Percentiles rank a stretch among this genome's conserved stretches.
These are phyloP conservation scores for Magnolia kwangsiensis DNA, from an alignment of 164 flowering plant species.

Conservation along the genomic window DNA sequence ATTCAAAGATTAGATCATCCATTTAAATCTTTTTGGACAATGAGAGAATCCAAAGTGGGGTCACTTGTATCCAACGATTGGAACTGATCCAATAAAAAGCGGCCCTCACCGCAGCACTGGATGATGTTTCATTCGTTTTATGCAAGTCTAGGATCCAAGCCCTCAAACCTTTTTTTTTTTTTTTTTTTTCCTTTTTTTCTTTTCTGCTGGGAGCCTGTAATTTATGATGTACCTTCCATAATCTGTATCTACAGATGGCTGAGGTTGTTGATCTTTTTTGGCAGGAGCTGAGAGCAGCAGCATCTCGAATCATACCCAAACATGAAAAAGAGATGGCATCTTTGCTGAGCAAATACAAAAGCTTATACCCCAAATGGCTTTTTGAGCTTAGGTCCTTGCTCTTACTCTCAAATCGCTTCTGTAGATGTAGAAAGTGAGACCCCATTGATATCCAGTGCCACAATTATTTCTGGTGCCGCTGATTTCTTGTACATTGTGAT, in stretches of 20 bases:
- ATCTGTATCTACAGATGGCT: not conserved
- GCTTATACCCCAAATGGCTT: constrained; percentile 60
- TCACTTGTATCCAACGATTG: too few species aligned
- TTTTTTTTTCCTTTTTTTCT: too few species aligned
- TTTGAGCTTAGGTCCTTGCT: constrained; percentile 58
- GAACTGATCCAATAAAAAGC: too few species aligned
- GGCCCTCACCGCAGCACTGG: too few species aligned
- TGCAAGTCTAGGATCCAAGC: too few species aligned
- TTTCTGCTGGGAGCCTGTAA: not conserved
- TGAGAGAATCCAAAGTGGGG: too few species aligned
- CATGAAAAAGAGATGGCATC: constrained; percentile 67
- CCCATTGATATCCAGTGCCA: not conserved
- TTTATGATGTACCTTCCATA: not conserved
- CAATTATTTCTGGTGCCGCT: not conserved
- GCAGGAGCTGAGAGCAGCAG: constrained; percentile 73
- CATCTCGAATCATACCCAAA: constrained; percentile 47
- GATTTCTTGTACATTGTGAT: not conserved
- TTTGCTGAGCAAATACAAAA: constrained; percentile 51
- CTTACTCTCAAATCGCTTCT: not conserved
- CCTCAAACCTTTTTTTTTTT: too few species aligned
- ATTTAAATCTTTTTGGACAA: too few species aligned
- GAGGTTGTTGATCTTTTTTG: constrained; percentile 2
- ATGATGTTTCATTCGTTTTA: too few species aligned
- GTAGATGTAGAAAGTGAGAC: not conserved
- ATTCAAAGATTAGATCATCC: too few species aligned